Base-by-base conservation (phyloP, 768 basidiomycete genomes). In the Boletus rex-veris region DNA sequence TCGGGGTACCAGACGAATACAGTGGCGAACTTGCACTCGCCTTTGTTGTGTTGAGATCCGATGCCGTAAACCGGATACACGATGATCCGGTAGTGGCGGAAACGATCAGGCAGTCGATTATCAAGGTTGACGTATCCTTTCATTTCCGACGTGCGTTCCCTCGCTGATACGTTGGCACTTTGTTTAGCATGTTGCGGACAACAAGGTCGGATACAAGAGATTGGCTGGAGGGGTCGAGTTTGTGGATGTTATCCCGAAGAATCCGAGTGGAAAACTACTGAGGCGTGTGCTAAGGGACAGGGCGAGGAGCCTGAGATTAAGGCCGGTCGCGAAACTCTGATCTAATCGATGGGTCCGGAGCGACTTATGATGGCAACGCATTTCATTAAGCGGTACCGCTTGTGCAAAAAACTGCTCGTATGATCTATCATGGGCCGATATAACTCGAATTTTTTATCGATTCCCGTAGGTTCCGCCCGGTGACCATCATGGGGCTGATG, bases 1-100 rank as follows among this genome's bases (percentile, higher is more conserved):
- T 90, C 7, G 80, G 85, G 5, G 64, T 88, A 18, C 77, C 77
- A 1, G 86, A 91, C 60, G 88, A 90, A 21, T 89, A 85, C 64
- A 86, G 79, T 53, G 88, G 89, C 16, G 88, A 92, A 64, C 59
- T 88, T 11, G 88, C 90, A 0, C 62, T 87, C 49, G 88, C 89
- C 8, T 90, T 80, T 64, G 72, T 90, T 21, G 85, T 85, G 4
- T 75, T 82, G 16, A 71, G 71, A 43, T 60, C 66, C 5, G 72
- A 73, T 14, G 71, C 75, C 5, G 72, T 73, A 10, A 64, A 66
- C 36, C 72, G 76, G 42, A 70, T 72, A 33, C 52, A 51, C 31
- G 30, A 75, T 19, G 55, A 67, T 38, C 64, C 66, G 35, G 64
- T 74, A 33, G 58, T 71, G 26, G 73, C 61, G 1, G 67, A 73